Base-by-base conservation (phyloP, 306 rosid species). In the Corylus avellana region DNA sequence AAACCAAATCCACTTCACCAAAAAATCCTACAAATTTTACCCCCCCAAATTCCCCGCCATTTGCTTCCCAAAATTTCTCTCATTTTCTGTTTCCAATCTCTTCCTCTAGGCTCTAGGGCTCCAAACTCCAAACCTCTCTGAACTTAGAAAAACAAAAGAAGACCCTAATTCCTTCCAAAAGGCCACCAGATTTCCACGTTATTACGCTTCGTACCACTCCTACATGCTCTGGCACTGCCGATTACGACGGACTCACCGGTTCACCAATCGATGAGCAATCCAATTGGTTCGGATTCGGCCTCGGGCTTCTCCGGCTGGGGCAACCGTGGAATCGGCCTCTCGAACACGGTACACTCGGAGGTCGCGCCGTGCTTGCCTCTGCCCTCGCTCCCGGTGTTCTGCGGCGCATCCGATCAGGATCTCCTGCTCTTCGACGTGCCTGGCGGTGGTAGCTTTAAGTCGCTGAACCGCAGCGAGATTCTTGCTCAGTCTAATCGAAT, bases 321-420 rank as follows among this genome's bases (percentile, higher is more conserved):
- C 74, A 87, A 75, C 85, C 90, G 89, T 32, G 97, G 98, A 42
- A 91, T 90, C 75, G 84, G 91, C 32, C 81, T 96, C 50, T 79
- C 97, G 7, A 96, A 91, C 73, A 88, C 98, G 7, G 54, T 90
- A 46, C 97, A 93, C 83, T 96, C 99, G 47, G 99, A 96, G 76
- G 93, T 91, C 68, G 94, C 98, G 27, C 84, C 98, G 1, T 91
- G 92, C 94, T 82, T 95, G 84, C 98, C 98, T 80, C 69, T 95
- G 84, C 98, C 98, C 12, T 90, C 97, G 70, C 94, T 95, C 35
- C 99, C 98, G 59, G 94, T 95, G 49, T 93, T 91, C 89, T 95
- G 92, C 49, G 98, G 98, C 4, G 88, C 91, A 22, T 87, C 97
- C 58, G 91, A 86, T 75, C 92, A 81, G 74, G 92, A 90, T 67